Evolutionary conservation across 2,329 filamentous ascomycete species (phyloP), one percentile per base, ranked within the genome.

Genomic region (Grosmannia huntii): DNA sequence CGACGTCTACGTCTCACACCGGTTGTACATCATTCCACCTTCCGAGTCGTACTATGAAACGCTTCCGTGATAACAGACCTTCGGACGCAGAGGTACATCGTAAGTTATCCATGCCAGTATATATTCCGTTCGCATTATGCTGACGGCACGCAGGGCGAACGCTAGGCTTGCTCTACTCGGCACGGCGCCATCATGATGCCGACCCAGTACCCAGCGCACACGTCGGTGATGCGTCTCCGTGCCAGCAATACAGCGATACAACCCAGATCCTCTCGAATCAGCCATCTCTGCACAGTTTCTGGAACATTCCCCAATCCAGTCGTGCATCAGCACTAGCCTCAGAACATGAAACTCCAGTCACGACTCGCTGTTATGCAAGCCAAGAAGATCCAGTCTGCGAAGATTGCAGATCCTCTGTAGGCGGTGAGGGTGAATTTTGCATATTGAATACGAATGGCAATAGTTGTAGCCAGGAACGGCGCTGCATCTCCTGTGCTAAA

Each of bases 271-370:
- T 64, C 25, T 60, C 59, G 54, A 66, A 57, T 25, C 81, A 84
- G 66, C 71, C 74, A 4, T 82, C 78, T 0, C 71, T 85, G 0
- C 81, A 85, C 67, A 78, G 72, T 48, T 85, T 84, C 69, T 86
- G 81, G 81, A 74, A 75, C n/a, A 73, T 84, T 16, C 74, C 66
- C 3, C 52, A 11, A 27, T 14, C 21, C 5, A 11, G 16, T 7
- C 3, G 31, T 33, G 41, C 5, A 27, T 28, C 21, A 9, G n/a
- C 41, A 16, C 14, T 19, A 21, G 25, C 16, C 4, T 0, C 27
- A 4, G 25, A 23, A 2, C 10, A 10, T 1, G 4, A n/a, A 1
- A 9, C 25, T 9, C n/a, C 27, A 19, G 5, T 4, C 5, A 6
- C 11, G 16, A 49, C 5, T n/a, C 27, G 5, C 1, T 4, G 5